Base-by-base conservation (phyloP, 1,284 basidiomycete genomes). In the Prillingera fragicola region DNA sequence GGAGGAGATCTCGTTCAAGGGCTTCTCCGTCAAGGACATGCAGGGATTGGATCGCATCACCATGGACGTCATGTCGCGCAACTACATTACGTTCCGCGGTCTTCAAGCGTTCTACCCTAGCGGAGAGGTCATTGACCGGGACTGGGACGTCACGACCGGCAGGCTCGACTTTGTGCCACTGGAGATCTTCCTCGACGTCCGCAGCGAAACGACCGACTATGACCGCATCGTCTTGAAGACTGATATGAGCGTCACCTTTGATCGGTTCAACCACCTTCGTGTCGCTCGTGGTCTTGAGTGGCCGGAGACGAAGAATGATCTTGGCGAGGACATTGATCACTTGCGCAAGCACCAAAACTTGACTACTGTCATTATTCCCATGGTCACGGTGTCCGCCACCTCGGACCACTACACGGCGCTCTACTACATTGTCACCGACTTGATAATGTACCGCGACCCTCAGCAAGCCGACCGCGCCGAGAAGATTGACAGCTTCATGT, bases 241-340 rank as follows among this genome's bases (percentile, higher is more conserved):
- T 0, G 83, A 89, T 54, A 87, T 87, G 4, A 82, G 78, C 2
- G 78, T 95, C 55, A 82, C 84, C 42, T 88, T 92, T 64, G 94
- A 98, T 76, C 90, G 88, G 67, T 96, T 96, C 75, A 97, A 98
- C 67, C 81, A 85, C 35, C 77, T 94, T 10, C 82, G 90, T 22
- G 73, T 95, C 38, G 81, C 85, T 32, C 87, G 84, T 59, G 82
- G 29, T 77, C 79, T 41, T 70, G 76, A 49, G 50, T 71, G 50
- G 67, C 67, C 53, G 36, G 45, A 69, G 10, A 62, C 68, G 26
- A 57, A 69, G 27, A 63, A 74, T 36, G 54, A 60, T n/a, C 55
- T 56, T 40, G 69, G 64, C 39, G 69, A 73, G 31, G 68, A 68
- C 17, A 75, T 78, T 42, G 78, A 80, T 27, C 87, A 94, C 68